Conservation (phyloP, 139 green algal species). For the Desmodesmus armatus region DNA sequence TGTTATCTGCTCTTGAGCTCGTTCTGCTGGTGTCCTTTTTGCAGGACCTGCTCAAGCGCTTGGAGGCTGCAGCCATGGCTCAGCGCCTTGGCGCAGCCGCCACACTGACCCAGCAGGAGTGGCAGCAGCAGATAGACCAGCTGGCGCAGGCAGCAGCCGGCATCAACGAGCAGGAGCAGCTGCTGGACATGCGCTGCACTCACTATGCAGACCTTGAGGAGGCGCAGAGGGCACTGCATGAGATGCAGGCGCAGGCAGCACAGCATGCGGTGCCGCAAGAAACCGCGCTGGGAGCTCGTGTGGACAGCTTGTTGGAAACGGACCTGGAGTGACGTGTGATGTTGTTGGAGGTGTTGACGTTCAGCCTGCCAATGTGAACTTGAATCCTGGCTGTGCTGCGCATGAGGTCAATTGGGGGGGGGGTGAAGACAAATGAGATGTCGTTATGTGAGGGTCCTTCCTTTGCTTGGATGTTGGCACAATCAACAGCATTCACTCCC, state of each 20-base stretch:
- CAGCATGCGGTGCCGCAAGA: background rate
- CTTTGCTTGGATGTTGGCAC: too few species aligned
- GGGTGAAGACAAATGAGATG: too few species aligned
- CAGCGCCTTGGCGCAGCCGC: slow-evolving; percentile 10
- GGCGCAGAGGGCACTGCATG: background rate
- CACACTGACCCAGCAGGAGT: background rate
- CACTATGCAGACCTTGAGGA: slow-evolving; percentile 3
- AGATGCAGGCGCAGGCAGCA: background rate
- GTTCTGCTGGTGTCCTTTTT: background rate
- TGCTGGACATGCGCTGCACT: background rate
- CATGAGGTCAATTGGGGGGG: too few species aligned
- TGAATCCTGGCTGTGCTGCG: too few species aligned
- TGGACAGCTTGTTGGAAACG: background rate
- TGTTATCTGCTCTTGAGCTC: too few species aligned
- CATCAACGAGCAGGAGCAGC: slow-evolving; percentile 18
- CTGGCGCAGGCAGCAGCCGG: background rate
- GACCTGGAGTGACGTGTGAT: background rate
- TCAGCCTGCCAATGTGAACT: background rate
- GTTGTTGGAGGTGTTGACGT: background rate
- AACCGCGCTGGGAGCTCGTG: background rate
- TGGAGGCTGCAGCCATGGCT: slow-evolving; percentile 18
- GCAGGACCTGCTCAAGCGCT: slow-evolving; percentile 18
- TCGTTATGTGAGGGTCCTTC: too few species aligned
- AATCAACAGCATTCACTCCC: too few species aligned
- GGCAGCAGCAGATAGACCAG: slow-evolving; percentile 3